Conservation (phyloP, 1,139 yeast genomes). For the Scheffersomyces stambukii region DNA sequence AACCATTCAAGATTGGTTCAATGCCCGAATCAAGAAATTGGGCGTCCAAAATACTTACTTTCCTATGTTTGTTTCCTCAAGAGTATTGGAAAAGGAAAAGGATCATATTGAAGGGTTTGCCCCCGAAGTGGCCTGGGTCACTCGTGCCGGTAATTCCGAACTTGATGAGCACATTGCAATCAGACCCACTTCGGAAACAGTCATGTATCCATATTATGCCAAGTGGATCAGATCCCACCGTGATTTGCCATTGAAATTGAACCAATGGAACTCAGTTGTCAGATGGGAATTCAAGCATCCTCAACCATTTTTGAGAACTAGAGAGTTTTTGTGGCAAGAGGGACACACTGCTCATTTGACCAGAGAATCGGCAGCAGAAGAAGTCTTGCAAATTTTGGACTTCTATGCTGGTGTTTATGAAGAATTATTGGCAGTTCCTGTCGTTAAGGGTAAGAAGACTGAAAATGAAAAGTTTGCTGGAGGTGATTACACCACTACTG, state of each 20-base stretch:
- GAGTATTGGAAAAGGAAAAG: slow-evolving; percentile 93
- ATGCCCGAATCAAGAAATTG: slow-evolving; percentile 69
- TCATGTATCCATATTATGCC: slow-evolving; percentile 98
- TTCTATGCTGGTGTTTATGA: slow-evolving; percentile 81
- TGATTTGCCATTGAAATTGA: slow-evolving; percentile 91
- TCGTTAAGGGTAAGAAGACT: slow-evolving; percentile 90
- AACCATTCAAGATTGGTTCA: slow-evolving; percentile 83
- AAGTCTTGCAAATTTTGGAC: slow-evolving; percentile 83
- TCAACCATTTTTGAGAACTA: slow-evolving; percentile 96
- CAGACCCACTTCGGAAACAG: slow-evolving; percentile 99
- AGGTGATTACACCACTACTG: slow-evolving; percentile 91
- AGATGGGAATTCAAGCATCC: slow-evolving; percentile 99
- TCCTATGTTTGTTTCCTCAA: slow-evolving; percentile 96
- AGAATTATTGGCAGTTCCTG: slow-evolving; percentile 96
- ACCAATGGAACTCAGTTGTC: slow-evolving; percentile 99
- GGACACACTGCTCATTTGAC: slow-evolving; percentile 98
- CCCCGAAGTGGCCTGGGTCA: slow-evolving; percentile 99
- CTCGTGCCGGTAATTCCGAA: slow-evolving; percentile 90
- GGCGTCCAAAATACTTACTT: slow-evolving; percentile 95
- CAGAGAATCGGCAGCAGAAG: slow-evolving; percentile 70
- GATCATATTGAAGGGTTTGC: slow-evolving; percentile 99
- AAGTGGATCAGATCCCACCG: slow-evolving; percentile 99
- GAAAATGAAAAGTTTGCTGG: slow-evolving; percentile 99
- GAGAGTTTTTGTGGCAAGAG: slow-evolving; percentile 99
- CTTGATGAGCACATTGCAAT: slow-evolving; percentile 98